These are phyloP conservation scores for Pyrenophora seminiperda DNA, from an alignment of 2,329 filamentous ascomycete genomes.

Conservation along the genomic window DNA sequence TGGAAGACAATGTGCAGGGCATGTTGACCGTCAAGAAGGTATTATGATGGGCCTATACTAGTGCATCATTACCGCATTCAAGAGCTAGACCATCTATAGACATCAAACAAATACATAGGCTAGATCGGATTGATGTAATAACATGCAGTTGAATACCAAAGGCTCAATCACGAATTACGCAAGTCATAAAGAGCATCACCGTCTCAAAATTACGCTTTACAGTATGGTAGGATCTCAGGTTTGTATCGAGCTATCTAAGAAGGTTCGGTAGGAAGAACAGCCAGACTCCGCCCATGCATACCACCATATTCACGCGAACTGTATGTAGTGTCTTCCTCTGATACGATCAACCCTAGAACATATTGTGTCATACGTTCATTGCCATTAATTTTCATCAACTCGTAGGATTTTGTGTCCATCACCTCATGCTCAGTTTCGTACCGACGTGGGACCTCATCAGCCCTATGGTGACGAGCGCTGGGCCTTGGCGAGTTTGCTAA, in stretches of 20 bases:
- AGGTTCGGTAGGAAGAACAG: not conserved
- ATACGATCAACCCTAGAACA: too few relatives aligned
- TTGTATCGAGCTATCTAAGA: not conserved
- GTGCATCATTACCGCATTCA: not conserved
- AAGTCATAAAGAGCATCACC: too few relatives aligned
- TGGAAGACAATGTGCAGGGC: slow-evolving; percentile 30
- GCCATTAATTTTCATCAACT: too few relatives aligned
- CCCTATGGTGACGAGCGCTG: slow-evolving; percentile 6
- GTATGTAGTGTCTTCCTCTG: not conserved
- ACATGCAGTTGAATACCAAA: too few relatives aligned
- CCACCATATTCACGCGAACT: not conserved
- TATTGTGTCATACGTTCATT: too few relatives aligned
- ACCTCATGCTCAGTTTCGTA: too few relatives aligned
- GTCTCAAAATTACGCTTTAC: not conserved
- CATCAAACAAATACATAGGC: too few relatives aligned
- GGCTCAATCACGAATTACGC: too few relatives aligned
- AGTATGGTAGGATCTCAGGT: not conserved
- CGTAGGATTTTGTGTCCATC: too few relatives aligned
- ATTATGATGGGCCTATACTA: not conserved
- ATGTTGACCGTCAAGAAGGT: slow-evolving; percentile 30
- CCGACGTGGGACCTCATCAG: not conserved
- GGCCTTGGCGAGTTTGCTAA: slow-evolving; percentile 38
- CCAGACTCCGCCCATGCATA: not conserved
- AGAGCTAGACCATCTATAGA: not conserved
- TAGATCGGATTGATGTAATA: too few relatives aligned